These are phyloP conservation scores for Dendrostoma leiphaemia DNA, from an alignment of 2,329 filamentous ascomycete species.

Conservation along the genomic window DNA sequence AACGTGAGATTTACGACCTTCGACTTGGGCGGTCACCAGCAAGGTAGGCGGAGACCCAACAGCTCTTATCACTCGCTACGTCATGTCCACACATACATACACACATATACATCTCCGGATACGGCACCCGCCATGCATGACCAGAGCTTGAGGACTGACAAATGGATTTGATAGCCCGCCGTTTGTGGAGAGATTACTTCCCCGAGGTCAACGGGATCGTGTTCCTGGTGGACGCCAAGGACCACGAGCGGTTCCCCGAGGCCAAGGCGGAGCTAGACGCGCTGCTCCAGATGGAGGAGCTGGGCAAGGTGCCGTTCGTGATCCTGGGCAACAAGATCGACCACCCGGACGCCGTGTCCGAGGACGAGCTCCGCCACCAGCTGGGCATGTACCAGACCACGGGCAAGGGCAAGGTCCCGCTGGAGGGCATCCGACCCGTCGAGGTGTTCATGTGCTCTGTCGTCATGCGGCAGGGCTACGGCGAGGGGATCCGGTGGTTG, in stretches of 20 bases:
- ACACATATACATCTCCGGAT: neutral
- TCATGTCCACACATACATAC: neutral
- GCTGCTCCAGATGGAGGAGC: constrained; percentile 93
- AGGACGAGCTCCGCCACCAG: constrained; percentile 91
- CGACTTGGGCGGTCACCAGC: constrained; percentile 89
- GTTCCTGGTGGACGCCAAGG: constrained; percentile 96
- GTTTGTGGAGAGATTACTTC: constrained; percentile 96
- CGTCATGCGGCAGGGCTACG: constrained; percentile 95
- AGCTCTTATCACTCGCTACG: neutral
- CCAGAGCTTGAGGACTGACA: constrained; percentile 1
- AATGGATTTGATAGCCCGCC: constrained; percentile 59
- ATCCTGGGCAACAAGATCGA: constrained; percentile 99
- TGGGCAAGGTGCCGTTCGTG: constrained; percentile 92
- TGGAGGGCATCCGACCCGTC: constrained; percentile 86
- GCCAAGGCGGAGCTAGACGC: constrained; percentile 96
- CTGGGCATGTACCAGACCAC: constrained; percentile 95
- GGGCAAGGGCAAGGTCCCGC: constrained; percentile 89
- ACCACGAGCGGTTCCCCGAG: constrained; percentile 90
- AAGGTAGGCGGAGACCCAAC: constrained; percentile 54
- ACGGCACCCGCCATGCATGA: neutral
- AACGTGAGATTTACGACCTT: constrained; percentile 95
- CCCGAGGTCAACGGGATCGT: constrained; percentile 95
- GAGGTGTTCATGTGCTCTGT: constrained; percentile 99
- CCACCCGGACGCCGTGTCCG: constrained; percentile 90
- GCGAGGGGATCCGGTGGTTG: constrained; percentile 87